Conservation (phyloP, 352 stramenopile genomes). For the Globisporangium rhizosaccharum region DNA sequence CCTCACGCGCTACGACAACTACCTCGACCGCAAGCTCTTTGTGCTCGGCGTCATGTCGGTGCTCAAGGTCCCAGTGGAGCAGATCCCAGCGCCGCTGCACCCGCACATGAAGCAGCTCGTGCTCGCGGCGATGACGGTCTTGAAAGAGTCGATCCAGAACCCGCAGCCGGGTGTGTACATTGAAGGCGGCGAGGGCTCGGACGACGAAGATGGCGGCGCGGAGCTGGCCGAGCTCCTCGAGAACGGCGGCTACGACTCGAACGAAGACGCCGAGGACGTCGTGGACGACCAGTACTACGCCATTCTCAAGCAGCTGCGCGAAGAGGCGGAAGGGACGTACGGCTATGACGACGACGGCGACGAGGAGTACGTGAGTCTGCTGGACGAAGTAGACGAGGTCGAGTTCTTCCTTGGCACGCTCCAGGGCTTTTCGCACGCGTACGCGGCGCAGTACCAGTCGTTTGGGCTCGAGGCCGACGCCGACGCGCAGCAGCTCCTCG, state of each 20-base stretch:
- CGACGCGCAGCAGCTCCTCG: constrained; percentile 51
- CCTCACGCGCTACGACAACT: constrained; percentile 73
- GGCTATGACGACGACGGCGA: constrained; percentile 87
- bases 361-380: constrained; percentile 90
- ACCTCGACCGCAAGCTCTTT: constrained; percentile 90
- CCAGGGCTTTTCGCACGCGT: constrained; percentile 60
- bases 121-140: constrained; percentile 85
- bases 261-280: constrained; percentile 90
- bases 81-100: constrained; percentile 72
- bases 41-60: constrained; percentile 90
- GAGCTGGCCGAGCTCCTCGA: constrained; percentile 87
- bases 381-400: constrained; percentile 92
- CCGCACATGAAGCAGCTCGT: constrained; percentile 88
- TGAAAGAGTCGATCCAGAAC: constrained; percentile 64
- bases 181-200: constrained; percentile 43
- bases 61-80: constrained; percentile 81
- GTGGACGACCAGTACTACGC: constrained; percentile 92
- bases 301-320: constrained; percentile 90
- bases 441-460: constrained; percentile 49
- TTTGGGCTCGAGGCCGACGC: constrained; percentile 55
- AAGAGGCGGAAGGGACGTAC: constrained; percentile 77
- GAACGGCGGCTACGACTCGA: constrained; percentile 86
- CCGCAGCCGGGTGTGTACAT: constrained; percentile 45
- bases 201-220: constrained; percentile 50
- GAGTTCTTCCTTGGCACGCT: constrained; percentile 89